Base-by-base conservation (phyloP, 352 stramenopile species). In the Pythium monospermum region DNA sequence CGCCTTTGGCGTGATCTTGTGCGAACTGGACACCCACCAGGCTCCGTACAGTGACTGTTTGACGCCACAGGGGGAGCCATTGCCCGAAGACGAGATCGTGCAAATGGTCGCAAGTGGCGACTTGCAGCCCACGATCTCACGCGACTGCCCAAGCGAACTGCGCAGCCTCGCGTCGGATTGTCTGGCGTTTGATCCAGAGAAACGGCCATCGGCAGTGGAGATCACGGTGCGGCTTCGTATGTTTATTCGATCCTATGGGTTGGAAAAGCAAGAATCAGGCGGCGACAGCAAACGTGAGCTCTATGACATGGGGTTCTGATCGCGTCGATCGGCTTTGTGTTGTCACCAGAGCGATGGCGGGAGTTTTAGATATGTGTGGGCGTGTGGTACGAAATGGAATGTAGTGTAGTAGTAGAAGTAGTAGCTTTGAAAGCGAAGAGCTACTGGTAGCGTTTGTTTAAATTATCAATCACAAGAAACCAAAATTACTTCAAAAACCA, bases 1-100 rank as follows among this genome's bases (percentile, higher is more conserved):
- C 47, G 45, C 38, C 4, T 46, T 62, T 11, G 54, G 54, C 16
- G 49, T 62, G 25, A 52, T 62, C 25, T 28, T 62, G n/a, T 57
- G 46, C 15, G 54, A 62, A 28, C 47, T 62, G 2, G 46, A 62
- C 40, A 62, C 54, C 1, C 54, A 62, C 18, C 32, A 42, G 4
- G 31, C 53, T 1, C 54, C 54, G 19, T 62, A 45, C 47, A 55
- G 55, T 4, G 50, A 71, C 43, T 59, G 23, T 25, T n/a, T 31
- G 8, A 40, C 35, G 4, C 42, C 49, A 10, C 30, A 59, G 21
- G 56, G 56, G 15, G 50, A 59, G 26, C 5, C 37, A n/a, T 28
- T 64, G 6, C 43, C 56, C n/a, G 47, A 19, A 1, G 41, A 51
- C 18, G 49, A 33, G 8, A 28, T 64, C 18, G 27, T 59, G 22